Conservation (phyloP, 106 monocot genomes). For the Acanthochlamys bracteata region DNA sequence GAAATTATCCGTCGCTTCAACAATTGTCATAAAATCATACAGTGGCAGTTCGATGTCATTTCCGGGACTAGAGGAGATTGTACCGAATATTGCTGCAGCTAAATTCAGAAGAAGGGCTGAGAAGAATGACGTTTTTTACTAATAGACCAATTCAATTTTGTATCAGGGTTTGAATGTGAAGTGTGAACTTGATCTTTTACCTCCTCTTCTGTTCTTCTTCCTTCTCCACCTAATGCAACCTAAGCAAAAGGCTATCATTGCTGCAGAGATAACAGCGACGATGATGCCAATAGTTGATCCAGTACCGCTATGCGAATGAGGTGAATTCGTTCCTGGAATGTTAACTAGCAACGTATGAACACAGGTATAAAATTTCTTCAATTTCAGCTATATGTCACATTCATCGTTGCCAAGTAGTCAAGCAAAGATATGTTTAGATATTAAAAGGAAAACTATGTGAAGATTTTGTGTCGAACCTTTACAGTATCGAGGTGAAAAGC, state of each 20-base stretch:
- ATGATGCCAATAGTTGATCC: neutral
- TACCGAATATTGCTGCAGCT: neutral
- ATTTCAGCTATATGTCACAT: too few relatives aligned
- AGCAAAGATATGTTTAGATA: too few relatives aligned
- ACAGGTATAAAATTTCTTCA: too few relatives aligned
- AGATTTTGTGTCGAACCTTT: too few relatives aligned
- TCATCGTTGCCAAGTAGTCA: too few relatives aligned
- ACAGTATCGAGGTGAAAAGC: too few relatives aligned
- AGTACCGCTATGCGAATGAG: neutral
- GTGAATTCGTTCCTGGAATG: neutral
- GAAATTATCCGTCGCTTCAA: slow-evolving; percentile 9
- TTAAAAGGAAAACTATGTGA: too few relatives aligned
- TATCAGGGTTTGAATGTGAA: neutral
- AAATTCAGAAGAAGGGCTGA: neutral
- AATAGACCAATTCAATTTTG: neutral
- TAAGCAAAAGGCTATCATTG: neutral
- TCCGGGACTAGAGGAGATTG: neutral
- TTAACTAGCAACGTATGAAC: neutral
- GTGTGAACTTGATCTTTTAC: neutral
- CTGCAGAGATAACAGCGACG: neutral
- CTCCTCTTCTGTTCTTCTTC: slow-evolving; percentile 2
- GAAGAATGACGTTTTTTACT: neutral
- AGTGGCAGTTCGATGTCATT: slow-evolving; percentile 6
- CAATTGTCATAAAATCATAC: neutral
- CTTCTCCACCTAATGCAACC: slow-evolving; percentile 12